A percentile compares a stretch with the other conserved stretches of the same genome.
Conservation (phyloP, 1,139 yeast genomes). For the Taphrina populina region DNA sequence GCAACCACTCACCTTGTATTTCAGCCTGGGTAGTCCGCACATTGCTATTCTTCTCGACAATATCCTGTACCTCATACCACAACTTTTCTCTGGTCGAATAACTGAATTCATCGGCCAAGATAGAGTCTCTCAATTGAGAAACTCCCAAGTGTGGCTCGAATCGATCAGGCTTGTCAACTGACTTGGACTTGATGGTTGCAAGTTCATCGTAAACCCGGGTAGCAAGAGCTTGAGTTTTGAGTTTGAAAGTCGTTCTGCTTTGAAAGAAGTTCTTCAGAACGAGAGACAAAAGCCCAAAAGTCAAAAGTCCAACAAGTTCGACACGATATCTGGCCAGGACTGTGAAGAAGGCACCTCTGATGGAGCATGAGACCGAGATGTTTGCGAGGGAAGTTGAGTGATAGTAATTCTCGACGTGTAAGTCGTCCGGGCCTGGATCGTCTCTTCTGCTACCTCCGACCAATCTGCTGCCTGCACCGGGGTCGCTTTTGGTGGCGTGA, state of each 20-base stretch:
- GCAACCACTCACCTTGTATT: slow-evolving; percentile 80
- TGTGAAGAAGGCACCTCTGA: slow-evolving; percentile 41
- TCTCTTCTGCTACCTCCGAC: slow-evolving; percentile 8
- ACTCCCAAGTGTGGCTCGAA: slow-evolving; percentile 41
- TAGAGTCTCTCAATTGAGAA: slow-evolving; percentile 72
- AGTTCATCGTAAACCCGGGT: slow-evolving; percentile 24
- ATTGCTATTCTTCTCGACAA: slow-evolving; percentile 66
- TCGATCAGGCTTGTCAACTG: slow-evolving; percentile 20
- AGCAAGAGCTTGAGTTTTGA: slow-evolving; percentile 14
- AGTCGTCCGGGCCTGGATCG: slow-evolving; percentile 10
- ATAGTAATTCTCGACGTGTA: slow-evolving; percentile 39
- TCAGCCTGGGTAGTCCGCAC: slow-evolving; percentile 63
- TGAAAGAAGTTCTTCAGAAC: slow-evolving; percentile 22
- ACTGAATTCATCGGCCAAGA: slow-evolving; percentile 51
- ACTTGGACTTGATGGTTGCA: slow-evolving; percentile 9
- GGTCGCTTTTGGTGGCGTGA: no score
- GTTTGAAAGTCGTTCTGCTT: slow-evolving; percentile 10
- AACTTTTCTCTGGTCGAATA: slow-evolving; percentile 53
- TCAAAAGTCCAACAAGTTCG: slow-evolving; percentile 39
- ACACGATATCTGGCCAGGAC: slow-evolving; percentile 44
- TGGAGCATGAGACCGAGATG: slow-evolving; percentile 45
- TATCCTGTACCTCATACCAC: slow-evolving; percentile 63
- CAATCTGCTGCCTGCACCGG: not conserved
- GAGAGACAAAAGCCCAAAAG: not conserved
- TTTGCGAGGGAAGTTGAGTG: slow-evolving; percentile 46